Conservation (phyloP, 257 asterid species). For the Perilla frutescens region DNA sequence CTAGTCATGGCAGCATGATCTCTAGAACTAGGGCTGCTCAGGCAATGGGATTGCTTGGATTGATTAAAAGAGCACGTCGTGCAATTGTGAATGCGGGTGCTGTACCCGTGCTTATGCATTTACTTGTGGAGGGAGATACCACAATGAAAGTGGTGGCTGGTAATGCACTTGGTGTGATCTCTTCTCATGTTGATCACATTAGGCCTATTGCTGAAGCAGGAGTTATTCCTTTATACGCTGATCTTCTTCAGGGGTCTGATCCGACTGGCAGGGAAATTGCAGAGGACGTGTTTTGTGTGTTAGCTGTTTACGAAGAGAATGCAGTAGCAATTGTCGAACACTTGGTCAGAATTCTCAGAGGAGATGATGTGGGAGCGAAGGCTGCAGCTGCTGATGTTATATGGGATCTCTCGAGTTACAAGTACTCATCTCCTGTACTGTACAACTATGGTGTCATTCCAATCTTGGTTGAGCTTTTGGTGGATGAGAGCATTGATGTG, state of each 20-base stretch:
- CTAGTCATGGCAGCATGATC: slow-evolving; percentile 51
- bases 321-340: slow-evolving; percentile 51
- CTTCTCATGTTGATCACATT: slow-evolving; percentile 56
- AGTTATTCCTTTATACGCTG: slow-evolving; percentile 51
- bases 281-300: slow-evolving; percentile 61
- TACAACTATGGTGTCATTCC: slow-evolving; percentile 52
- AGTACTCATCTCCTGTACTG: slow-evolving; percentile 41
- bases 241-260: slow-evolving; percentile 53
- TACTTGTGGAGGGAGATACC: slow-evolving; percentile 51
- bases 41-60: slow-evolving; percentile 62
- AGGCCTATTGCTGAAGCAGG: slow-evolving; percentile 55
- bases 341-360: slow-evolving; percentile 54
- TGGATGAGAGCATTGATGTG: slow-evolving; percentile 39
- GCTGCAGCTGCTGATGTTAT: slow-evolving; percentile 64
- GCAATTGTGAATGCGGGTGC: slow-evolving; percentile 53
- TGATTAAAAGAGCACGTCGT: slow-evolving; percentile 53
- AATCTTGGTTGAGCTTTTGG: slow-evolving; percentile 52
- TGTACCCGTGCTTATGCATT: slow-evolving; percentile 44
- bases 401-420: slow-evolving; percentile 55
- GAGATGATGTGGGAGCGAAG: slow-evolving; percentile 46
- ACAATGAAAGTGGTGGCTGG: slow-evolving; percentile 55
- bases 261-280: slow-evolving; percentile 57
- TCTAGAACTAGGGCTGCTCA: slow-evolving; percentile 78
- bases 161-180: slow-evolving; percentile 66
- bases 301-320: slow-evolving; percentile 58